phyloP scores from a whole-genome alignment of 441 rosid genomes.

The Corymbia calophylla region DNA sequence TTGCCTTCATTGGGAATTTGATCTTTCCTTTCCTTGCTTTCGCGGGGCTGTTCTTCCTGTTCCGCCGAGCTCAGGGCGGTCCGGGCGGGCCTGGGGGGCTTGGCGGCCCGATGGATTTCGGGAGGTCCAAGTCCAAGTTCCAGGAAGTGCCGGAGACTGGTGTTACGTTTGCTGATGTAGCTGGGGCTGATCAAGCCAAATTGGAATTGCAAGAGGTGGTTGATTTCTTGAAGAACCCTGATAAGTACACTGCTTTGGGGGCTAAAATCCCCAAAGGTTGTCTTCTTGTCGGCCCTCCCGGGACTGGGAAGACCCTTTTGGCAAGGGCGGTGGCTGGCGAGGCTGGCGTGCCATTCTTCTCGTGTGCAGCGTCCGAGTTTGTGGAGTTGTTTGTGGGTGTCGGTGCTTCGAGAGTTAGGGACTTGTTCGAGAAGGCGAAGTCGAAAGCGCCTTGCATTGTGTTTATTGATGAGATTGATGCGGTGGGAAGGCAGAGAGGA shows the following conservation, averaged over 20 bases:
- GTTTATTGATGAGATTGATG: background rate
- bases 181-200: conserved; percentile 93
- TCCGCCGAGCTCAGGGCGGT: conserved; percentile 84
- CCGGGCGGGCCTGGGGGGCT: conserved; percentile 92
- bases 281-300: conserved; percentile 87
- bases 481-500: conserved; percentile 1
- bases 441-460: background rate
- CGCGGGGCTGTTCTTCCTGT: conserved; percentile 76
- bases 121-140: conserved; percentile 85
- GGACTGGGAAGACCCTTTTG: conserved; percentile 18
- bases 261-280: conserved; percentile 96
- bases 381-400: background rate
- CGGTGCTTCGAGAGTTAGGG: background rate
- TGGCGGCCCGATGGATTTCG: conserved; percentile 96
- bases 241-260: conserved; percentile 86
- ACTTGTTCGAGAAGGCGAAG: background rate
- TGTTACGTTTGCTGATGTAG: conserved; percentile 80
- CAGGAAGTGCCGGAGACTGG: conserved; percentile 98
- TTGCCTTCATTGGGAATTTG: conserved; percentile 67
- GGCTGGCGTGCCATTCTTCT: background rate
- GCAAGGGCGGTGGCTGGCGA: background rate
- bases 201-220: conserved; percentile 90
- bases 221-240: conserved; percentile 90
- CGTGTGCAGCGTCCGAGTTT: background rate
- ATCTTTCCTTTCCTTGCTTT: conserved; percentile 72